Percentiles rank a stretch among this genome's conserved stretches.
phyloP scores from a whole-genome alignment of 148 eudicot species.

The Chenopodium quinoa region DNA sequence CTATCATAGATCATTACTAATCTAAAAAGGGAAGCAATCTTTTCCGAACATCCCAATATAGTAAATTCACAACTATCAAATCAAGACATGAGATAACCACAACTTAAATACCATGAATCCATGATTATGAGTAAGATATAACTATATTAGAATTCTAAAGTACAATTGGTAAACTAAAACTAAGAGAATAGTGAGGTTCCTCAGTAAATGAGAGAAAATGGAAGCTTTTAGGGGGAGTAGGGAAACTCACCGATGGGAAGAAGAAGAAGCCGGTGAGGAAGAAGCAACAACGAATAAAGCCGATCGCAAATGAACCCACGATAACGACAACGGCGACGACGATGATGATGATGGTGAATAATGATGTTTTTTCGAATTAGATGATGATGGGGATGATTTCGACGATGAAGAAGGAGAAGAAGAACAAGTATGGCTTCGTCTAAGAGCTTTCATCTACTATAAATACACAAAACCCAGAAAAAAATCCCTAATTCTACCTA shows the following conservation, averaged over 20 bases:
- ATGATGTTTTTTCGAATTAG: conserved; percentile 20
- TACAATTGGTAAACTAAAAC: conserved; percentile 1
- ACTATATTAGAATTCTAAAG: conserved; percentile 6
- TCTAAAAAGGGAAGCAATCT: not conserved
- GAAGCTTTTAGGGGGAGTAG: conserved; percentile 9
- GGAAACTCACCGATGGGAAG: conserved; percentile 77
- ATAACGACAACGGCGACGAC: conserved; percentile 52
- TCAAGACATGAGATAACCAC: not conserved
- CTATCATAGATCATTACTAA: not conserved
- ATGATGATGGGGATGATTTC: conserved; percentile 40
- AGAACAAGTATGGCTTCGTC: conserved; percentile 71
- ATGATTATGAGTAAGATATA: not conserved
- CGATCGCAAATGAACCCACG: conserved; percentile 95
- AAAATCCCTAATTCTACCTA: conserved; percentile 20
- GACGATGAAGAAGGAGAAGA: conserved; percentile 55
- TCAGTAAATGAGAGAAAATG: conserved; percentile 19
- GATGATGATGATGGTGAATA: conserved; percentile 47
- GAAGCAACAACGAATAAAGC: conserved; percentile 72
- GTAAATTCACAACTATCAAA: not conserved
- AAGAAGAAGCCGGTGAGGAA: conserved; percentile 65
- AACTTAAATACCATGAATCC: not conserved
- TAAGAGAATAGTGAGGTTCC: conserved; percentile 29
- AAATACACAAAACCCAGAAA: not conserved
- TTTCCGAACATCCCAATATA: not conserved
- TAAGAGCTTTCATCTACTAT: conserved; percentile 74